Evolutionary conservation across 2,329 filamentous ascomycete genomes (phyloP).

Genomic region (Clonostachys sp.): DNA sequence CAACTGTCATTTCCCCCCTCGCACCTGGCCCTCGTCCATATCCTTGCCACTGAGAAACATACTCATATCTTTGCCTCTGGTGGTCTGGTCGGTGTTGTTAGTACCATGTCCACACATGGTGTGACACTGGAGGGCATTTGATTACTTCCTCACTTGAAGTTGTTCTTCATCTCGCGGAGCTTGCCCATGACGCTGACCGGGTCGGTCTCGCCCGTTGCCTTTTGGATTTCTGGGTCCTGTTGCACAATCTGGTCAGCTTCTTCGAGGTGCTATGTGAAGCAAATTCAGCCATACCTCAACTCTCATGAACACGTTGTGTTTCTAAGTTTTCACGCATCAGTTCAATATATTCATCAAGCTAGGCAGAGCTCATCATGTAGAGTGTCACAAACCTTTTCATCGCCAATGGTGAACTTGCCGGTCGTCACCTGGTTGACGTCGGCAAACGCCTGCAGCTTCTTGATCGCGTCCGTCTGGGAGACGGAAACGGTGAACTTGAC

Average conservation of each 20-base stretch:
- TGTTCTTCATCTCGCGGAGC: constrained; percentile 88
- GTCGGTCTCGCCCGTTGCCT: constrained; percentile 75
- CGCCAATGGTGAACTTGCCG: constrained; percentile 92
- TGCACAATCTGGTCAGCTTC: neutral
- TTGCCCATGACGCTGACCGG: constrained; percentile 81
- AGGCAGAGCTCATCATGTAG: neutral
- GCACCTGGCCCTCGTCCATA: too few species aligned
- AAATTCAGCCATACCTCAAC: constrained; percentile 54
- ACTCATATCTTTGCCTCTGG: too few species aligned
- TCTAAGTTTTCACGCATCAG: constrained; percentile 33
- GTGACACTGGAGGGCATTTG: neutral
- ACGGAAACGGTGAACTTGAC: constrained; percentile 83
- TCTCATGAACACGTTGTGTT: constrained; percentile 97
- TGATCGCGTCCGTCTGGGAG: constrained; percentile 67
- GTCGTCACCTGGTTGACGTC: constrained; percentile 82
- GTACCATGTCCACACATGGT: too few species aligned
- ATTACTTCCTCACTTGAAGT: constrained; percentile 49
- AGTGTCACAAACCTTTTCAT: constrained; percentile 73
- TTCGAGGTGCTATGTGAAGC: neutral
- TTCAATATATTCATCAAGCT: neutral
- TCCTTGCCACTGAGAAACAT: too few species aligned
- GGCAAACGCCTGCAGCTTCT: constrained; percentile 73
- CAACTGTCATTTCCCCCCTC: too few species aligned
- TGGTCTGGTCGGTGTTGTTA: too few species aligned
- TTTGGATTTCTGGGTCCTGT: constrained; percentile 78